Evolutionary conservation across 805 yeast genomes (phyloP), one percentile per base, ranked within the genome.

Genomic region (Nadsonia fulvescens): DNA sequence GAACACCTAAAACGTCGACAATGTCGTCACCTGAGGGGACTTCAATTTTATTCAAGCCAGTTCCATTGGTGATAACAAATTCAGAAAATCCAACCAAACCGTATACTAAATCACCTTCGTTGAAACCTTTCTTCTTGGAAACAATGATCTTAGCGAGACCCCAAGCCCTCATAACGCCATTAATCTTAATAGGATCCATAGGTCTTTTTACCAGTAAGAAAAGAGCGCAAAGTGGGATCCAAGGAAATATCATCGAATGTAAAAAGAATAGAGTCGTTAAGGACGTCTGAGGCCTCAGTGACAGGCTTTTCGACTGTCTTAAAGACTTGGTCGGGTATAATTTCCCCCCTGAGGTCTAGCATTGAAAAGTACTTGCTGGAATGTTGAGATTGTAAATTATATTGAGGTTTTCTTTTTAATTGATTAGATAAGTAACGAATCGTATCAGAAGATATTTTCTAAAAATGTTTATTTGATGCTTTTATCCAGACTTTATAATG

Each of bases 161-260:
- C 22, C 30, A 25, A 24, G 31, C 31, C 25, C 23, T 12, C 31
- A 28, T 28, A 3, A 16, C 20, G 11, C 3, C 31, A 3, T 23
- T 23, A 5, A 28, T 17, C 23, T 24, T 19, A 14, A 28, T 30
- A 15, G 31, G 30, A 20, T 28, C 31, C 6, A 23, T 28, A 28
- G 4, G 31, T 18, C 20, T 18, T 18, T 8, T 8, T 12, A 10
- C 31, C 31, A 13, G 31, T 20, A 15, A 28, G 24, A 9, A 24
- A 24, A 23, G 23, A 29, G 15, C 31, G 22, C 12, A 24, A 30
- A 11, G 31, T 25, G 8, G 35, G 32, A 25, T 20, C 35, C 12
- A 27, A 22, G n/a, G 24, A 26, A 13, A 29, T 25, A 6, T 17
- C 14, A 24, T 22, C 14, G 15, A 27, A 24, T 18, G 21, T 27